Evolutionary conservation across 2,329 filamentous ascomycete species (phyloP).

Genomic region (Achaetomium macrosporum): DNA sequence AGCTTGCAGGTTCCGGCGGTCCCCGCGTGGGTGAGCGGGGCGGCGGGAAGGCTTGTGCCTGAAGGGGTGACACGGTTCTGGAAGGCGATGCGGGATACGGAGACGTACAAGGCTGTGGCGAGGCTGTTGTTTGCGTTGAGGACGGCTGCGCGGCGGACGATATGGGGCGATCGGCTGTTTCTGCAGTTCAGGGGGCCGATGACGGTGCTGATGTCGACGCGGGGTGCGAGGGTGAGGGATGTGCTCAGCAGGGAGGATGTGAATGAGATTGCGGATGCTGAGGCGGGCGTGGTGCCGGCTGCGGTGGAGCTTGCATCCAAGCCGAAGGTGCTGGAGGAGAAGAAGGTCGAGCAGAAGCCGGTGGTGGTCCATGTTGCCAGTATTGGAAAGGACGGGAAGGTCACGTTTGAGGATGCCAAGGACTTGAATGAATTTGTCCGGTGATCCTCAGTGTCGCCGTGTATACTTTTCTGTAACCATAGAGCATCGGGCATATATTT

Average conservation of each 20-base stretch:
- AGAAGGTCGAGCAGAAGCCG: conserved; percentile 25
- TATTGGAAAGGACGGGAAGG: conserved; percentile 57
- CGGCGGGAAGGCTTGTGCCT: conserved; percentile 51
- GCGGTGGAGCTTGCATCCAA: conserved; percentile 46
- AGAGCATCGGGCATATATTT: background rate
- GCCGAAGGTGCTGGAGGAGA: conserved; percentile 29
- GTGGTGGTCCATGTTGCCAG: conserved; percentile 51
- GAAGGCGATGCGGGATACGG: conserved; percentile 62
- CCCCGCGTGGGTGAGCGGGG: conserved; percentile 32
- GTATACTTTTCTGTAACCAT: conserved; percentile 11
- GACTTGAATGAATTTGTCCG: conserved; percentile 51
- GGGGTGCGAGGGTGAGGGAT: conserved; percentile 73
- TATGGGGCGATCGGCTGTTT: conserved; percentile 93
- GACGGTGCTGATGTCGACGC: conserved; percentile 81
- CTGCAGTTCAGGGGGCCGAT: conserved; percentile 82
- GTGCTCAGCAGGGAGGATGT: conserved; percentile 71
- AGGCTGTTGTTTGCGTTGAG: conserved; percentile 62
- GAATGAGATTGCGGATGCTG: conserved; percentile 81
- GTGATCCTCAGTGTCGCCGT: conserved; percentile 24
- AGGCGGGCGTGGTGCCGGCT: conserved; percentile 62
- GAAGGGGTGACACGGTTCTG: conserved; percentile 60
- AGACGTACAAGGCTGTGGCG: conserved; percentile 64
- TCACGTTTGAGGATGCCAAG: conserved; percentile 57
- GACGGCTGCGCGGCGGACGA: conserved; percentile 71
- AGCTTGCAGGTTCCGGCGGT: conserved; percentile 71